Conservation (phyloP, 306 rosid species). For the Heteromeles arbutifolia region DNA sequence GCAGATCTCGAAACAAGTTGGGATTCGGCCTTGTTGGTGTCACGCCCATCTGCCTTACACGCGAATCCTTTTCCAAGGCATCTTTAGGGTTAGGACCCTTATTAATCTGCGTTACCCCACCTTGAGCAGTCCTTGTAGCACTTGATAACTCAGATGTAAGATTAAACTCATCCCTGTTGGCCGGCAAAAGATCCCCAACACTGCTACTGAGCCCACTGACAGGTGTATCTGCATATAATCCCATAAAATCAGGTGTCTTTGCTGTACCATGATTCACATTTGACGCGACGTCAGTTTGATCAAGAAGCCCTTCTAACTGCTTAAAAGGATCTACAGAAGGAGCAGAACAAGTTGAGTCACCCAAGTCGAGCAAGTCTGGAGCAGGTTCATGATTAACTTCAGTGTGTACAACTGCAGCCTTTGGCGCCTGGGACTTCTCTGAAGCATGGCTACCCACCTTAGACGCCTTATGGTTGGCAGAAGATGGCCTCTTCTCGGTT, state of each 20-base stretch:
- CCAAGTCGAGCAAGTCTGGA: conserved; percentile 75
- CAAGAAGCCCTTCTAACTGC: conserved; percentile 78
- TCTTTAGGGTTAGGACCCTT: conserved; percentile 53
- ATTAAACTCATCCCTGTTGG: conserved; percentile 31
- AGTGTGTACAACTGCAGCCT: conserved; percentile 25
- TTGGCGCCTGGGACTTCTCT: conserved; percentile 39
- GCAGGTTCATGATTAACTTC: conserved; percentile 46
- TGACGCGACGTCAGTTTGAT: conserved; percentile 29
- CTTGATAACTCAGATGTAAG: conserved; percentile 40
- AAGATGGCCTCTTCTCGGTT: conserved; percentile 43
- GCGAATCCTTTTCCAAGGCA: conserved; percentile 66
- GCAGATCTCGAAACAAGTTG: conserved; percentile 62
- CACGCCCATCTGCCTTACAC: conserved; percentile 89
- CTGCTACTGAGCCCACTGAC: conserved; percentile 31
- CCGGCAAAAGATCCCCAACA: conserved; percentile 29
- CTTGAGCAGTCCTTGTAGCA: conserved; percentile 17
- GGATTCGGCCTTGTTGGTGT: conserved; percentile 75
- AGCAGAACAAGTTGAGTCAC: conserved; percentile 48
- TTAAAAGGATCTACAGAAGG: conserved; percentile 56
- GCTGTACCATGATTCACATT: conserved; percentile 26
- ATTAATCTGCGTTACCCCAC: conserved; percentile 37
- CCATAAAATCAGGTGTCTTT: conserved; percentile 44
- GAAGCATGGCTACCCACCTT: conserved; percentile 34
- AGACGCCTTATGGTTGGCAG: conserved; percentile 45
- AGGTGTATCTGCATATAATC: conserved; percentile 37